These are phyloP conservation scores for Mycena galopus DNA, from an alignment of 768 basidiomycete genomes.

Conservation along the genomic window DNA sequence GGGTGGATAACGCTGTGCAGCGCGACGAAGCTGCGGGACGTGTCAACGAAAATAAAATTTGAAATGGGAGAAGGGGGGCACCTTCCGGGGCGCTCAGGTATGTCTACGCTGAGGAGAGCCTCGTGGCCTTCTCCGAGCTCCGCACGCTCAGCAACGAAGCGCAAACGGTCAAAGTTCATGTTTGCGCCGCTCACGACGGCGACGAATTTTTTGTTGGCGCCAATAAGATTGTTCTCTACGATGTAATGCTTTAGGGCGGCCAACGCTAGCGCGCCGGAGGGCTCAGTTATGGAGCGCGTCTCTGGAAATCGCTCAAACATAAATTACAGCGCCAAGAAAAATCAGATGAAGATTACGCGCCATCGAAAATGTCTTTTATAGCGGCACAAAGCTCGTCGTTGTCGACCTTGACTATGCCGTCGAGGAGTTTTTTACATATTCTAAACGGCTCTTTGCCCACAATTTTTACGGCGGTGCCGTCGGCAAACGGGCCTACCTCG, in stretches of 20 bases:
- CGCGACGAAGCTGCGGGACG: conserved; percentile 79
- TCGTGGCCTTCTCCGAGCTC: conserved; percentile 97
- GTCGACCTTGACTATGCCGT: conserved; percentile 85
- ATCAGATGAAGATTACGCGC: conserved; percentile 54
- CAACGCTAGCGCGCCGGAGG: conserved; percentile 92
- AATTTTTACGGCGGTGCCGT: conserved; percentile 96
- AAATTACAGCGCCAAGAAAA: not conserved
- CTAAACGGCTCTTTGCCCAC: conserved; percentile 97
- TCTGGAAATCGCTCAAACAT: conserved; percentile 67
- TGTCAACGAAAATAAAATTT: conserved; percentile 3
- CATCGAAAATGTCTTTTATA: conserved; percentile 99
- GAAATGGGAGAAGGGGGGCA: conserved; percentile 46
- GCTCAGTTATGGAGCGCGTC: conserved; percentile 96
- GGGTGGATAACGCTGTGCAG: conserved; percentile 92
- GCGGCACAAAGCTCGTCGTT: conserved; percentile 99
- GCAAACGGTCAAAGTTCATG: conserved; percentile 97
- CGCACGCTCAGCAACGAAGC: conserved; percentile 99
- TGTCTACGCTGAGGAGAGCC: conserved; percentile 92
- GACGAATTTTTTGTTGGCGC: conserved; percentile 89
- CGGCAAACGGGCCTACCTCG: conserved; percentile 97
- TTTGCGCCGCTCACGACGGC: conserved; percentile 96
- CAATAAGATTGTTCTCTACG: conserved; percentile 81
- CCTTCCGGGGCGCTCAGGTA: conserved; percentile 95
- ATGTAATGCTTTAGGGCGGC: conserved; percentile 95
- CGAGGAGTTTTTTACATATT: conserved; percentile 87